Conservation (phyloP, 2,329 filamentous ascomycete genomes). For the Neospermospora avenae region DNA sequence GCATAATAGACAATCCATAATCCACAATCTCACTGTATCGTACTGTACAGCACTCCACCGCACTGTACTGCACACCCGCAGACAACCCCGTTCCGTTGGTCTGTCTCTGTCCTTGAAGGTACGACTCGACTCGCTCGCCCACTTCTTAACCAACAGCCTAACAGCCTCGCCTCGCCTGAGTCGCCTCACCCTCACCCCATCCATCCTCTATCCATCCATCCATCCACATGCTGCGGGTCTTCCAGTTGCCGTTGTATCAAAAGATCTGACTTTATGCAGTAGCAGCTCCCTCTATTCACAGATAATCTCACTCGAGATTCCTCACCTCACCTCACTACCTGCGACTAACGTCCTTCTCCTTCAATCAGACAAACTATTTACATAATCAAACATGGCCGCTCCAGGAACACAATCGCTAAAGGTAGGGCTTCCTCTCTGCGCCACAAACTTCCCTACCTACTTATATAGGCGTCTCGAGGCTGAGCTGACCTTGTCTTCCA, state of each 20-base stretch:
- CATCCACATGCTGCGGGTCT: slow-evolving; percentile 19
- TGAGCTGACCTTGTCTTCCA: slow-evolving; percentile 40
- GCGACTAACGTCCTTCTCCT: slow-evolving; percentile 9
- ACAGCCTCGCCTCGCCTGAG: slow-evolving; percentile 15
- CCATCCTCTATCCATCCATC: slow-evolving; percentile 9
- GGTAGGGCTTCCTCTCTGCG: slow-evolving; percentile 49
- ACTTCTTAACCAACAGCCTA: too few relatives aligned
- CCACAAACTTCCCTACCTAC: slow-evolving; percentile 11
- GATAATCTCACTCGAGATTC: slow-evolving; percentile 20
- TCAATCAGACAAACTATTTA: slow-evolving; percentile 14
- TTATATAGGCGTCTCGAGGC: slow-evolving; percentile 15
- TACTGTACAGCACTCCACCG: background rate
- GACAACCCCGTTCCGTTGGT: slow-evolving; percentile 3
- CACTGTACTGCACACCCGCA: background rate
- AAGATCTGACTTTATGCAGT: slow-evolving; percentile 29
- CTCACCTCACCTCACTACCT: slow-evolving; percentile 11
- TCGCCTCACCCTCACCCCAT: too few relatives aligned
- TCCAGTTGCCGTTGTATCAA: slow-evolving; percentile 31
- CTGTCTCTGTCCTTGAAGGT: slow-evolving; percentile 3
- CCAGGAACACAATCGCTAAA: slow-evolving; percentile 83
- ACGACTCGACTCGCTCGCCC: too few relatives aligned
- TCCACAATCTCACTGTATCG: background rate
- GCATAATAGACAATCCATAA: background rate
- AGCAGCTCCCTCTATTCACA: slow-evolving; percentile 20
- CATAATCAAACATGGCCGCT: slow-evolving; percentile 60